Conservation (phyloP, 2,329 filamentous ascomycete genomes). For the Cladophialophora immunda region DNA sequence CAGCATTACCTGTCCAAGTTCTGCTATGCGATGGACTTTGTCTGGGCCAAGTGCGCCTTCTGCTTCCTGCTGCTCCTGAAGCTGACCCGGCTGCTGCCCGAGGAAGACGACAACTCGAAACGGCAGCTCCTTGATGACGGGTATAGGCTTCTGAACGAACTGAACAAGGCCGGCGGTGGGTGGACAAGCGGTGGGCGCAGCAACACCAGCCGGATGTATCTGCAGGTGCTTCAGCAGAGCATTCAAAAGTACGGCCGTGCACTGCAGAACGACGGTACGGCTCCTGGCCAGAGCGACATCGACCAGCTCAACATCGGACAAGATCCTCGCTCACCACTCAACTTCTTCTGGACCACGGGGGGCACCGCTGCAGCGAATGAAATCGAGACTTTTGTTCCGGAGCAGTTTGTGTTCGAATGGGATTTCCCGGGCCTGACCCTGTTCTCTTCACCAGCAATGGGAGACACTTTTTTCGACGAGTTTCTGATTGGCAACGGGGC, state of each 20-base stretch:
- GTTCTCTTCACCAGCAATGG: conserved; percentile 57
- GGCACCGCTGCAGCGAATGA: conserved; percentile 53
- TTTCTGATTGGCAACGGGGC: conserved; percentile 45
- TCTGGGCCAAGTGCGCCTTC: conserved; percentile 67
- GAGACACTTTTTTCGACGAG: conserved; percentile 59
- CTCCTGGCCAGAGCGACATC: conserved; percentile 2
- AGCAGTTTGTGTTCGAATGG: conserved; percentile 67
- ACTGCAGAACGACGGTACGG: conserved; percentile 46
- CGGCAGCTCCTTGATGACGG: conserved; percentile 55
- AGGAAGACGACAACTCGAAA: conserved; percentile 48
- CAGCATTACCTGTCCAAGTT: conserved; percentile 60
- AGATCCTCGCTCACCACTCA: conserved; percentile 34
- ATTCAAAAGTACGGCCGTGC: conserved; percentile 61
- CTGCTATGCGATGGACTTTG: conserved; percentile 65
- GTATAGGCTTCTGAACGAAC: conserved; percentile 53
- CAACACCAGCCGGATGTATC: conserved; percentile 58
- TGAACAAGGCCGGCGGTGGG: conserved; percentile 46
- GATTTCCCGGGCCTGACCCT: conserved; percentile 65
- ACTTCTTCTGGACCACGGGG: conserved; percentile 48
- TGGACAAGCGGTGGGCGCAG: conserved; percentile 46
- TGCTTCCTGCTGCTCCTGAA: conserved; percentile 65
- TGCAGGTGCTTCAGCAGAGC: conserved; percentile 59
- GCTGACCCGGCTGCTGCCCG: conserved; percentile 59
- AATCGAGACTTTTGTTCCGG: conserved; percentile 63
- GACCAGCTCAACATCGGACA: conserved; percentile 1